Evolutionary conservation across 169 alveolate genomes (phyloP).

Genomic region (Eimeria acervulina): DNA sequence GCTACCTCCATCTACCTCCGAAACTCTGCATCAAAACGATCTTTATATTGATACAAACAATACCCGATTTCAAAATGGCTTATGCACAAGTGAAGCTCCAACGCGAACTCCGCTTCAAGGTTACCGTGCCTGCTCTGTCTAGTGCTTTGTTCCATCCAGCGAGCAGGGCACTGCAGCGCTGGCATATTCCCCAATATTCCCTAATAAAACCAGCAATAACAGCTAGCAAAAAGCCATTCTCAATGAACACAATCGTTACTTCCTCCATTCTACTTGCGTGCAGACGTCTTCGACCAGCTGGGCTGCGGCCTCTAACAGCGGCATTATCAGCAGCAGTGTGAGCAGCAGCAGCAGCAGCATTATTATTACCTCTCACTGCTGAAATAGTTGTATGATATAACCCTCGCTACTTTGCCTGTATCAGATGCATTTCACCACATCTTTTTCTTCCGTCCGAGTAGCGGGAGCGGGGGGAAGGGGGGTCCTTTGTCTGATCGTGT

Average conservation of each 20-base stretch:
- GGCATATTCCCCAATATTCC: too few species aligned
- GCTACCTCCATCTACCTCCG: neutral
- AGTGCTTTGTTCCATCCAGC: neutral
- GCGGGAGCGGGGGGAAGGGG: neutral
- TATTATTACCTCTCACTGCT: neutral
- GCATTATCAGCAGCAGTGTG: neutral
- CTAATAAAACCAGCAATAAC: neutral
- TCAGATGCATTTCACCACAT: neutral
- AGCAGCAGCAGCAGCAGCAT: neutral
- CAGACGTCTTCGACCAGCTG: neutral
- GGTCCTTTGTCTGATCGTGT: neutral
- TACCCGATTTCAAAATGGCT: neutral
- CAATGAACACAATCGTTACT: neutral
- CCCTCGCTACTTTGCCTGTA: neutral
- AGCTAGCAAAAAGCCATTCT: neutral
- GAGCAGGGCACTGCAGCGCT: neutral
- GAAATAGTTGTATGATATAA: neutral
- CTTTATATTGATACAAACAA: neutral
- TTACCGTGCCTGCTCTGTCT: neutral
- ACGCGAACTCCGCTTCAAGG: neutral
- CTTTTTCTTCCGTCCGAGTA: neutral
- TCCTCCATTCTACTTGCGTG: neutral
- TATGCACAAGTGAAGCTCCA: neutral
- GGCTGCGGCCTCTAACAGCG: conserved; percentile 5
- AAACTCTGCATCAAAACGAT: neutral